phyloP scores from a whole-genome alignment of 371 early-diverging fungal genomes.

The Rhizomucor pusillus region DNA sequence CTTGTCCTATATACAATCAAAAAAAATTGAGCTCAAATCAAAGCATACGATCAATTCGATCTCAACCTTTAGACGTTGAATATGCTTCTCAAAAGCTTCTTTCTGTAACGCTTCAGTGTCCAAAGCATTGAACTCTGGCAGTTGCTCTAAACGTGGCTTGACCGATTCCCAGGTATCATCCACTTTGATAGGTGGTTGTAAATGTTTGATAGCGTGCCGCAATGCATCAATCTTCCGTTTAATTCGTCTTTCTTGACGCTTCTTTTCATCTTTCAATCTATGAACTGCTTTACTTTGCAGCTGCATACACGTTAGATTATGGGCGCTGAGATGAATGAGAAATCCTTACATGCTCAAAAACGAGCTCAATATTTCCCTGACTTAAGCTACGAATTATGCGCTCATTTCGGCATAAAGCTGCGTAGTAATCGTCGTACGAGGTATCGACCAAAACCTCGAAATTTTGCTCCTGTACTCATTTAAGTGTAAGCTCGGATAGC shows the following conservation, averaged over 20 bases:
- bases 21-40: background rate
- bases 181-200: slow-evolving; percentile 57
- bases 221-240: slow-evolving; percentile 76
- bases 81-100: slow-evolving; percentile 73
- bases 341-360: slow-evolving; percentile 22
- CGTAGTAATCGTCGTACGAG: slow-evolving; percentile 46
- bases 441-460: slow-evolving; percentile 56
- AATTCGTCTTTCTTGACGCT: slow-evolving; percentile 65
- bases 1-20: slow-evolving; percentile 12
- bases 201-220: slow-evolving; percentile 64
- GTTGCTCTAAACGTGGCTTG: slow-evolving; percentile 48
- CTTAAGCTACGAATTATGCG: slow-evolving; percentile 16
- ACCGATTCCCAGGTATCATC: slow-evolving; percentile 73
- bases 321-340: background rate
- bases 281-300: slow-evolving; percentile 56
- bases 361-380: slow-evolving; percentile 37
- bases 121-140: slow-evolving; percentile 62
- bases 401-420: slow-evolving; percentile 26
- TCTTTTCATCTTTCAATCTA: slow-evolving; percentile 69
- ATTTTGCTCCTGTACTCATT: slow-evolving; percentile 30
- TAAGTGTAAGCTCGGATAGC: no score
- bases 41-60: no score
- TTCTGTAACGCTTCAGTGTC: slow-evolving; percentile 63
- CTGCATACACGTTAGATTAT: slow-evolving; percentile 8
- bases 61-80: slow-evolving; percentile 70